These are phyloP conservation scores for Penicillium chermesinum DNA, from an alignment of 495 filamentous ascomycete genomes.

Conservation along the genomic window DNA sequence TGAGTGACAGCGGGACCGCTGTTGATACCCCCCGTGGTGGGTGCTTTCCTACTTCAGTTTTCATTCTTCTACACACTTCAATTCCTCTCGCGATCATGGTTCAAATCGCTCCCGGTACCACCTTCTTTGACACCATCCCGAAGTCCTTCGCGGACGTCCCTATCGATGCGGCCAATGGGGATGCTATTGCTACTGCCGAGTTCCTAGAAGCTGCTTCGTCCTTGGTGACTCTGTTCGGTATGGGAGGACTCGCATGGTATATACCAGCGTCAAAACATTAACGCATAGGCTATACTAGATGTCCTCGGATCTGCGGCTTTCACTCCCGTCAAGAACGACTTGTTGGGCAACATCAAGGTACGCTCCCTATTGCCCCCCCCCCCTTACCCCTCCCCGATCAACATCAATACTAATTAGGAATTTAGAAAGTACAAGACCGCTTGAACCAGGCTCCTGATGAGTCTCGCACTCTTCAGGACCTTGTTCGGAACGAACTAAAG, in stretches of 20 bases:
- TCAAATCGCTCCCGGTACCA: constrained; percentile 53
- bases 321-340: constrained; percentile 80
- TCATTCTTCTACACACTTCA: neutral
- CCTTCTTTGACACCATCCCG: constrained; percentile 80
- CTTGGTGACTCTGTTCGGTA: constrained; percentile 82
- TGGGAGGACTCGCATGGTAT: constrained; percentile 9
- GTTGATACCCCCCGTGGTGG: constrained; percentile 7
- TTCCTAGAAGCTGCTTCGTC: constrained; percentile 90
- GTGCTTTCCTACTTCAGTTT: constrained; percentile 6
- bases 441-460: constrained; percentile 70
- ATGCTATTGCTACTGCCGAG: constrained; percentile 74
- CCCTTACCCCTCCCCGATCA: constrained; percentile 3
- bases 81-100: constrained; percentile 16
- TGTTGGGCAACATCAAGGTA: constrained; percentile 90
- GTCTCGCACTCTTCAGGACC: constrained; percentile 74
- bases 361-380: constrained; percentile 12
- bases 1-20: constrained; percentile 10
- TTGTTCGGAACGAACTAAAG: constrained; percentile 81
- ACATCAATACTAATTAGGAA: constrained; percentile 8
- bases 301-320: constrained; percentile 78
- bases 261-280: constrained; percentile 6
- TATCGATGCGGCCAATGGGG: constrained; percentile 62
- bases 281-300: constrained; percentile 46
- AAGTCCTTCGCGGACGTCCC: constrained; percentile 78
- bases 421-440: constrained; percentile 84